Evolutionary conservation across 208 protist genomes (phyloP).

Genomic region (Acanthamoeba castellanii): DNA sequence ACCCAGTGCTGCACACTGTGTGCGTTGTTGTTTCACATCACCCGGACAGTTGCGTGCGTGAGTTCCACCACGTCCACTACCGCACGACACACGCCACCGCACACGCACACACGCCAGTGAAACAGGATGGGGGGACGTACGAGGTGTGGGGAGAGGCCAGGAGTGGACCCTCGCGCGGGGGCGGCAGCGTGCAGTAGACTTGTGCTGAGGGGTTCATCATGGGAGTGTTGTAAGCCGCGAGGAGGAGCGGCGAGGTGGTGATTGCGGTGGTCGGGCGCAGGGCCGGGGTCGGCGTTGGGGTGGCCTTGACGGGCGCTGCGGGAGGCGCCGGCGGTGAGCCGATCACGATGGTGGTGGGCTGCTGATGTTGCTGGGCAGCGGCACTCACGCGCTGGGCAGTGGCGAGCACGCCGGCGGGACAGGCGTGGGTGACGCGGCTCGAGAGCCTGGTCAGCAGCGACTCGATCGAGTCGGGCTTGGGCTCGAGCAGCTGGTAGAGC

Average conservation of each 20-base stretch:
- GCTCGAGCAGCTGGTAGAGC: constrained; percentile 4
- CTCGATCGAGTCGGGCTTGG: constrained; percentile 41
- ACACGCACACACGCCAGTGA: neutral
- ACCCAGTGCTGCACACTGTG: neutral
- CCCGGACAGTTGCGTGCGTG: neutral
- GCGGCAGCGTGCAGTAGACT: neutral
- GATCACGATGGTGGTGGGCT: neutral
- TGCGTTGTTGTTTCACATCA: neutral
- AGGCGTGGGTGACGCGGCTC: neutral
- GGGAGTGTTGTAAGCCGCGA: constrained; percentile 2
- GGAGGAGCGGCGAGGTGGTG: constrained; percentile 25
- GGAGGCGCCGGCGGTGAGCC: neutral
- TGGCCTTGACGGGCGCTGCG: neutral
- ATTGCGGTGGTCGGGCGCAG: neutral
- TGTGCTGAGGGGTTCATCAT: neutral
- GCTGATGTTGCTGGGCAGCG: neutral
- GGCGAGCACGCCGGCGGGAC: constrained; percentile 15
- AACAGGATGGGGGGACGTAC: neutral
- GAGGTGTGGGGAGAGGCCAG: neutral
- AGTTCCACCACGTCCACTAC: too few relatives aligned
- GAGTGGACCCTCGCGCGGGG: neutral
- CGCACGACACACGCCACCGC: too few relatives aligned
- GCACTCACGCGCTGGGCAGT: constrained; percentile 8
- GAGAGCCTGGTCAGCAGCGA: constrained; percentile 48
- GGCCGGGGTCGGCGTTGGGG: neutral